A percentile compares a stretch with the other conserved stretches of the same genome.
phyloP scores from a whole-genome alignment of 148 eudicot species.

The Chenopodium album region DNA sequence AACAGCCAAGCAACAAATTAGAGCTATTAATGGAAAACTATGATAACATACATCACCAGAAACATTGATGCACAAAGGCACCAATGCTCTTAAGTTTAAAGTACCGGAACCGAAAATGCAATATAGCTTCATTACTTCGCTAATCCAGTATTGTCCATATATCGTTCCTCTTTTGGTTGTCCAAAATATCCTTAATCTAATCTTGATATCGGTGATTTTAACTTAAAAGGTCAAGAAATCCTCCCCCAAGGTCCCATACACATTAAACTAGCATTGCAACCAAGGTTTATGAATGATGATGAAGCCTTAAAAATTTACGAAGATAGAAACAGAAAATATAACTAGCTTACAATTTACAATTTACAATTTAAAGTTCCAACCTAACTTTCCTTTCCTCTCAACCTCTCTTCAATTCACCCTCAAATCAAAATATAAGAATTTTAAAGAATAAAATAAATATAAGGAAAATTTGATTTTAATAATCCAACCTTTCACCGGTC shows the following conservation, averaged over 20 bases:
- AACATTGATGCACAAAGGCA: too few relatives aligned
- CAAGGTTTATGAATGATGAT: neutral
- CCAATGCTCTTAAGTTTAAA: neutral
- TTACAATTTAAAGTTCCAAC: neutral
- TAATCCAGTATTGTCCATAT: neutral
- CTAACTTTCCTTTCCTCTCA: neutral
- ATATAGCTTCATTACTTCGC: neutral
- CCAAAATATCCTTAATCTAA: neutral
- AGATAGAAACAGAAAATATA: neutral
- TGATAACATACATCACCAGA: neutral
- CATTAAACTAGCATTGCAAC: neutral
- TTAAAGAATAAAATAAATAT: too few relatives aligned
- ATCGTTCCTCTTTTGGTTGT: neutral
- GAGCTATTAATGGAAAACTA: neutral
- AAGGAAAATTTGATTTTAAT: too few relatives aligned
- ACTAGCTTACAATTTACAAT: neutral
- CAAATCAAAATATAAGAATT: neutral
- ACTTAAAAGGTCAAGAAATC: neutral
- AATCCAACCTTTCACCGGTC: too few relatives aligned
- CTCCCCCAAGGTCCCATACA: neutral
- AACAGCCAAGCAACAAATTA: neutral
- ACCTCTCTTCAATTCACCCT: neutral
- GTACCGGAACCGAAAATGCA: neutral
- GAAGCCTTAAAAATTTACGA: neutral
- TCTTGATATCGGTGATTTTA: neutral